Percentiles rank a stretch among this genome's conserved stretches.
These are phyloP conservation scores for Breynia disticha DNA, from an alignment of 441 rosid genomes.

Conservation along the genomic window DNA sequence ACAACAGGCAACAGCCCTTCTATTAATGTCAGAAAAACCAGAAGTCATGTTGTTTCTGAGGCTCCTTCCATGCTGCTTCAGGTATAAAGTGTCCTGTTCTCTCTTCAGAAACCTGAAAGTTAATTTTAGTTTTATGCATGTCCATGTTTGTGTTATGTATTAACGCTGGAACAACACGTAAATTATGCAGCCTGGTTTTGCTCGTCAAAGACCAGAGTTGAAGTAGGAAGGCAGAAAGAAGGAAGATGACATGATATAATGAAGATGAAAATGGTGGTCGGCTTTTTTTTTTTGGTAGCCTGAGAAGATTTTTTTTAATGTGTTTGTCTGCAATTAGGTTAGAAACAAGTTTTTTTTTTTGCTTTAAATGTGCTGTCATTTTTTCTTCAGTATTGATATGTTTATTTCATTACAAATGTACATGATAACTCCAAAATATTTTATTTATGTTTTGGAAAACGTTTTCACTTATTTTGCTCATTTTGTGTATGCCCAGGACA, in stretches of 20 bases:
- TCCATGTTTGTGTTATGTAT: constrained; percentile 23
- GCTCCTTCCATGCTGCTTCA: constrained; percentile 91
- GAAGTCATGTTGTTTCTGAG: constrained; percentile 46
- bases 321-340: too few relatives aligned
- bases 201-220: constrained; percentile 36
- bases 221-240: constrained; percentile 16
- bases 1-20: constrained; percentile 69
- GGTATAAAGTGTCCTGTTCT: constrained; percentile 27
- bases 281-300: too few relatives aligned
- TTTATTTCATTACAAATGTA: too few relatives aligned
- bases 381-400: too few relatives aligned
- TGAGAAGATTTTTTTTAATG: too few relatives aligned
- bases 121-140: background rate
- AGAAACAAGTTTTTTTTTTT: too few relatives aligned
- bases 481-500: too few relatives aligned
- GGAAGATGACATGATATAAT: background rate
- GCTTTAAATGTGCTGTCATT: too few relatives aligned
- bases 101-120: constrained; percentile 1
- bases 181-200: constrained; percentile 60
- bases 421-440: too few relatives aligned
- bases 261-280: too few relatives aligned
- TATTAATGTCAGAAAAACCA: constrained; percentile 60
- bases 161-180: constrained; percentile 14
- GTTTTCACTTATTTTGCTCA: too few relatives aligned
- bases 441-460: too few relatives aligned